Evolutionary conservation across 345 rosid species (phyloP).

Genomic region (Erodium maritimum): DNA sequence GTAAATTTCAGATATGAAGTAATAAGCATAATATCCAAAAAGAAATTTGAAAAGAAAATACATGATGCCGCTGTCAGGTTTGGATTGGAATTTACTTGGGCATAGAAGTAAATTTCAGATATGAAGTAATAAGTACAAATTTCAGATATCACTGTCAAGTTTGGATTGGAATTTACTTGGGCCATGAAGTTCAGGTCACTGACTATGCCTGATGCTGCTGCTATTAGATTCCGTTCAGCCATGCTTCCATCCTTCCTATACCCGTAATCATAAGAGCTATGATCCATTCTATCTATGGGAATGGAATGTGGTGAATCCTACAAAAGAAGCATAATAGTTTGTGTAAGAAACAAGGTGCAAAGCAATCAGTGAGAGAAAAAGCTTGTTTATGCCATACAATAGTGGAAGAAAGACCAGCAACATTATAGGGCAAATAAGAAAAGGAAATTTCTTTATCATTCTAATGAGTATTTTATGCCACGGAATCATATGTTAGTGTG

Average conservation of each 20-base stretch:
- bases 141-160: too few species aligned
- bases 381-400: not conserved
- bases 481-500: not conserved
- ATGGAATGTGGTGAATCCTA: conserved; percentile 32
- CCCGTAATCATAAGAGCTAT: conserved; percentile 29
- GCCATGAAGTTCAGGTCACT: conserved; percentile 15
- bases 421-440: not conserved
- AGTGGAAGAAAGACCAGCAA: not conserved
- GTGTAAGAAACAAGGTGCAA: not conserved
- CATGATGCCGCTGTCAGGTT: too few species aligned
- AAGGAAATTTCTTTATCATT: not conserved
- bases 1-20: conserved; percentile 11
- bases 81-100: conserved; percentile 41
- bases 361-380: not conserved
- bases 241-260: conserved; percentile 30
- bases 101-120: too few species aligned
- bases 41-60: too few species aligned
- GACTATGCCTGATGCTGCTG: conserved; percentile 26
- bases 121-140: too few species aligned
- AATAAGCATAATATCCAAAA: not conserved
- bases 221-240: conserved; percentile 33
- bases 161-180: conserved; percentile 40
- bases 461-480: not conserved
- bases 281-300: conserved; percentile 20
- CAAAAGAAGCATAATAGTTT: not conserved